Conservation (phyloP, 2,329 filamentous ascomycete genomes). For the Colletotrichum costaricense region DNA sequence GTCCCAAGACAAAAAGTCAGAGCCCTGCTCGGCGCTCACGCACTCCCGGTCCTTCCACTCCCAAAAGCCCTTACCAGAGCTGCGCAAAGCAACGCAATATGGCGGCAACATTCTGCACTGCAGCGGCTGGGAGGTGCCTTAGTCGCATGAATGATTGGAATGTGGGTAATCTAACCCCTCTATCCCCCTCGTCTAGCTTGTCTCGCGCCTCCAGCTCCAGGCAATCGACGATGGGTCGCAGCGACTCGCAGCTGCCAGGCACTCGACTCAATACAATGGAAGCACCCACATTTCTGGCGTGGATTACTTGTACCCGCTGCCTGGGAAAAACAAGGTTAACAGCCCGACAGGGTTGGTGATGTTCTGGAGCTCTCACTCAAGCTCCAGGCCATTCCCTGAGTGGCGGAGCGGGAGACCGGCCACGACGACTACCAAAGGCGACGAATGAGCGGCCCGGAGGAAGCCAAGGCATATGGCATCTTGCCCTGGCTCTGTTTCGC, state of each 20-base stretch:
- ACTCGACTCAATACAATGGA: constrained; percentile 10
- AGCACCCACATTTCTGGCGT: constrained; percentile 4
- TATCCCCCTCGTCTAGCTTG: constrained; percentile 22
- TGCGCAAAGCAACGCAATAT: constrained; percentile 32
- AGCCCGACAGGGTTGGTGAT: neutral
- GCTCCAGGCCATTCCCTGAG: constrained; percentile 6
- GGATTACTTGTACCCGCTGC: neutral
- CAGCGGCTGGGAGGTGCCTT: constrained; percentile 31
- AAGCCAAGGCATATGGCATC: constrained; percentile 24
- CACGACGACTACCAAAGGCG: constrained; percentile 10
- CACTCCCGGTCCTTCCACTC: neutral
- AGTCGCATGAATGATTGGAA: constrained; percentile 34
- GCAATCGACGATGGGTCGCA: constrained; percentile 31
- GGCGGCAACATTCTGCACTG: constrained; percentile 29
- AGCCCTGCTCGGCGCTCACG: constrained; percentile 3
- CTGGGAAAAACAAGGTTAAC: constrained; percentile 17
- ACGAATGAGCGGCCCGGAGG: constrained; percentile 18
- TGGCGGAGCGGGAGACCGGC: constrained; percentile 20
- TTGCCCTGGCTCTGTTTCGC: constrained; percentile 25
- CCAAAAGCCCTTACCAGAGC: neutral
- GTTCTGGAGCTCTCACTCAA: neutral
- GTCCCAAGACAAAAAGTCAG: neutral
- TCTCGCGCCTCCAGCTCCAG: constrained; percentile 6
- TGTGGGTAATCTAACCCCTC: constrained; percentile 28
- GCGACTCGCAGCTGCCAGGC: constrained; percentile 17